Evolutionary conservation across 768 basidiomycete species (phyloP).

Genomic region (Leucosporidium creatinivorum): DNA sequence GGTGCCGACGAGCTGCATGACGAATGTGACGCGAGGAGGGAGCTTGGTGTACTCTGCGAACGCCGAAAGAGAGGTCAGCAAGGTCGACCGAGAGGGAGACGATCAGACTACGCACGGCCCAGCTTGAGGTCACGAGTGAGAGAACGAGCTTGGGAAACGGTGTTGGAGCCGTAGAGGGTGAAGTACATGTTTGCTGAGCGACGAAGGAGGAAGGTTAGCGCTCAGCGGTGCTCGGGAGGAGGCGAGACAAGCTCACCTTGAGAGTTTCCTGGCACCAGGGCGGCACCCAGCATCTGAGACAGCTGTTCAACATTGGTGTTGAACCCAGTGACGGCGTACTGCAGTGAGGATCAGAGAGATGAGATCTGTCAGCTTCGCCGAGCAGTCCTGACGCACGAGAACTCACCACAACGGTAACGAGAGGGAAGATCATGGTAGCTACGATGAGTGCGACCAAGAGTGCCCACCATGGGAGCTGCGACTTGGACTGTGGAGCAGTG

Average conservation of each 20-base stretch:
- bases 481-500: conserved; percentile 1
- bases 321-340: conserved; percentile 36
- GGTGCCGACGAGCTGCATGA: conserved; percentile 55
- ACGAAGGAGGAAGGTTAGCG: too few species aligned
- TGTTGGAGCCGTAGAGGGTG: conserved; percentile 48
- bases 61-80: too few species aligned
- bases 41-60: conserved; percentile 54
- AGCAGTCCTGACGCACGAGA: too few species aligned
- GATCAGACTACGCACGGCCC: too few species aligned
- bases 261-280: conserved; percentile 52
- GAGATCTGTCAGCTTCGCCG: too few species aligned
- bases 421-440: conserved; percentile 22
- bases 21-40: conserved; percentile 58
- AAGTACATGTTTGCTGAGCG: too few species aligned
- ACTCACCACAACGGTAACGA: conserved; percentile 39
- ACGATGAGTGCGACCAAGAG: conserved; percentile 48
- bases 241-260: too few species aligned
- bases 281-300: conserved; percentile 51
- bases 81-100: too few species aligned
- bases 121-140: conserved; percentile 48
- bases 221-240: too few species aligned
- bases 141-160: conserved; percentile 46
- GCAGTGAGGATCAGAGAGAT: too few species aligned
- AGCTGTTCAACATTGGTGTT: conserved; percentile 43
- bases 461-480: conserved; percentile 37